Conservation (phyloP, 1,284 basidiomycete genomes). For the Leccinum pachyderme region DNA sequence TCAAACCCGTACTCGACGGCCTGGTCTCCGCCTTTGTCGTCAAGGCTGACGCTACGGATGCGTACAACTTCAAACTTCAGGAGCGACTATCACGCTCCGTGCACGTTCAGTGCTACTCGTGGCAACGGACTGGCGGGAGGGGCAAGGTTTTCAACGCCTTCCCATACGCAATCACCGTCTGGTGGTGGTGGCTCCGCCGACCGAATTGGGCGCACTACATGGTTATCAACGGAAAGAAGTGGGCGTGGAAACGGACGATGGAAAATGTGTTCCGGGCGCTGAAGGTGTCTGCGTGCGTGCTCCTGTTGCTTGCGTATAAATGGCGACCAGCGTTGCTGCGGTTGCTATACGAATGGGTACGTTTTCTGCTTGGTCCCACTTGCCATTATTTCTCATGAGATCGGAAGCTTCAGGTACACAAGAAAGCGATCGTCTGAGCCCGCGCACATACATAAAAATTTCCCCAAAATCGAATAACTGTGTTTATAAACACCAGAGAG, state of each 20-base stretch:
- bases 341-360: conserved; percentile 5
- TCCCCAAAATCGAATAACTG: neutral
- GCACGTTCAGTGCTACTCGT: conserved; percentile 28
- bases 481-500: neutral
- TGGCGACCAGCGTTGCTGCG: conserved; percentile 6
- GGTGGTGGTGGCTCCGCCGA: conserved; percentile 32
- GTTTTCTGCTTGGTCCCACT: neutral
- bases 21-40: conserved; percentile 28
- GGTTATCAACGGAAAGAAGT: conserved; percentile 24
- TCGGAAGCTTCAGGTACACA: conserved; percentile 1
- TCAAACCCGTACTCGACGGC: conserved; percentile 29
- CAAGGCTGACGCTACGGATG: conserved; percentile 22
- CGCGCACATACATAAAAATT: neutral
- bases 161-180: conserved; percentile 29
- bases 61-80: conserved; percentile 30
- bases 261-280: conserved; percentile 4
- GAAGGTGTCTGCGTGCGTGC: conserved; percentile 6
- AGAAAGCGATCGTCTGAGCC: neutral
- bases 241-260: conserved; percentile 14
- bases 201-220: conserved; percentile 30
- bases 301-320: conserved; percentile 11
- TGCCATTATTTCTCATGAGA: neutral
- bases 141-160: conserved; percentile 31
- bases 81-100: conserved; percentile 22
- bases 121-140: conserved; percentile 21